These are phyloP conservation scores for Pyrenula massariospora DNA, from an alignment of 495 filamentous ascomycete genomes.

Conservation along the genomic window DNA sequence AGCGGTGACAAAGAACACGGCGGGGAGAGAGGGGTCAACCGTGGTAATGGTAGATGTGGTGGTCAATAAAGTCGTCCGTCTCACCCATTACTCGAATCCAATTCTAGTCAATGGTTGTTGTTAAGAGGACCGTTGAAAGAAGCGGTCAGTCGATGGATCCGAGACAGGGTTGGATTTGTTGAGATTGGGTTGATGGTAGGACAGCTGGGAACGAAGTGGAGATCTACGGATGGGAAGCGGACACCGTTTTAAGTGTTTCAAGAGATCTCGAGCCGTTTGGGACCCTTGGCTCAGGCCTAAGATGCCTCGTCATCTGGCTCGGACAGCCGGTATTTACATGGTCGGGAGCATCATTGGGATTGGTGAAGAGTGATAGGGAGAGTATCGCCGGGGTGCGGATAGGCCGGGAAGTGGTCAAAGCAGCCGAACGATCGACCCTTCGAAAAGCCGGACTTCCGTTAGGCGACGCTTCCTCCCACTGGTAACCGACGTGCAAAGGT, in stretches of 20 bases:
- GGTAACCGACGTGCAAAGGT: not conserved
- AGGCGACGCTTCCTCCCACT: not conserved
- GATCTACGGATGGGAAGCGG: not conserved
- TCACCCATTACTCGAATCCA: not conserved
- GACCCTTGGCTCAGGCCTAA: no score
- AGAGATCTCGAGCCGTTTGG: no score
- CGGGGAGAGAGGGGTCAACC: not conserved
- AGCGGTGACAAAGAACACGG: not conserved
- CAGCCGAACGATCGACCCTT: no score
- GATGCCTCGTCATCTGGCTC: no score
- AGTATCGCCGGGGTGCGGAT: not conserved
- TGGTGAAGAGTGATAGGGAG: no score
- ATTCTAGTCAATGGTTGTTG: not conserved
- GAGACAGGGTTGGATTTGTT: not conserved
- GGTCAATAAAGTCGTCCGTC: not conserved
- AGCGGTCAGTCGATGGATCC: not conserved
- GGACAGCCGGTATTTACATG: no score
- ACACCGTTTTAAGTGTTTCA: not conserved
- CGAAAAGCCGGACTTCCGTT: not conserved
- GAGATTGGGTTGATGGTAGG: not conserved
- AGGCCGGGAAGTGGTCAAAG: not conserved
- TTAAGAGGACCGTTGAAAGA: not conserved
- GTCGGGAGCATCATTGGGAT: no score
- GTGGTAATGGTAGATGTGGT: not conserved
- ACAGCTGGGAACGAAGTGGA: not conserved